A percentile compares a stretch with the other conserved stretches of the same genome.
These are phyloP conservation scores for Cyberlindnera misumaiensis DNA, from an alignment of 805 yeast genomes.

Conservation along the genomic window DNA sequence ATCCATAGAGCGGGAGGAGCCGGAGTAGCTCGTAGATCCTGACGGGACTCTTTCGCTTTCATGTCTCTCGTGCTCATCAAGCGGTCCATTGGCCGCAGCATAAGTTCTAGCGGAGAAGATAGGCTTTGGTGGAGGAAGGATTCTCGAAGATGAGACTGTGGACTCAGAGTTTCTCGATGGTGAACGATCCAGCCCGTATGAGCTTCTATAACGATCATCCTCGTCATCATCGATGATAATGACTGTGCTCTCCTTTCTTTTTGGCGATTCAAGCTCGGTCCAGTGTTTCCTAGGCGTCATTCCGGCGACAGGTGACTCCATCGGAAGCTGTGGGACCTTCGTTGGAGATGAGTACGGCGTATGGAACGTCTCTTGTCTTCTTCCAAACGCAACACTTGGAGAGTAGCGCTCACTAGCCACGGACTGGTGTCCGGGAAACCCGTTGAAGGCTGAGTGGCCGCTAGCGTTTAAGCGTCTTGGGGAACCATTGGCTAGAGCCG, in stretches of 20 bases:
- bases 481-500: conserved; percentile 14
- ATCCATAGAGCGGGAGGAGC: conserved; percentile 3
- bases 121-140: conserved; percentile 59
- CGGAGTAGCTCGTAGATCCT: conserved; percentile 16
- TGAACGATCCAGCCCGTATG: conserved; percentile 26
- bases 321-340: conserved; percentile 5
- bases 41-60: conserved; percentile 26
- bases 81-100: conserved; percentile 42
- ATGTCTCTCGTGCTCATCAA: conserved; percentile 10
- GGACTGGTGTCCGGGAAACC: conserved; percentile 10
- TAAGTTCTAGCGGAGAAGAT: conserved; percentile 56
- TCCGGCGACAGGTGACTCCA: conserved; percentile 15
- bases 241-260: conserved; percentile 45
- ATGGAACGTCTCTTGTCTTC: conserved; percentile 22
- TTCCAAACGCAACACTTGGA: conserved; percentile 36
- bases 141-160: conserved; percentile 31
- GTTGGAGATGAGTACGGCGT: conserved; percentile 30
- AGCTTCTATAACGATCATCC: conserved; percentile 5
- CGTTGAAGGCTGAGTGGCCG: conserved; percentile 9
- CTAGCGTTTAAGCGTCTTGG: conserved; percentile 16
- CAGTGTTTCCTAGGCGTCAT: conserved; percentile 57
- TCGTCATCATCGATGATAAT: conserved; percentile 40
- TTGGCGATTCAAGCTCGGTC: conserved; percentile 68
- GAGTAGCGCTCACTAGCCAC: conserved; percentile 28
- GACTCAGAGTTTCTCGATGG: conserved; percentile 28